Conservation (phyloP, 2,329 filamentous ascomycete genomes). For the Fusarium solani-melongenae region DNA sequence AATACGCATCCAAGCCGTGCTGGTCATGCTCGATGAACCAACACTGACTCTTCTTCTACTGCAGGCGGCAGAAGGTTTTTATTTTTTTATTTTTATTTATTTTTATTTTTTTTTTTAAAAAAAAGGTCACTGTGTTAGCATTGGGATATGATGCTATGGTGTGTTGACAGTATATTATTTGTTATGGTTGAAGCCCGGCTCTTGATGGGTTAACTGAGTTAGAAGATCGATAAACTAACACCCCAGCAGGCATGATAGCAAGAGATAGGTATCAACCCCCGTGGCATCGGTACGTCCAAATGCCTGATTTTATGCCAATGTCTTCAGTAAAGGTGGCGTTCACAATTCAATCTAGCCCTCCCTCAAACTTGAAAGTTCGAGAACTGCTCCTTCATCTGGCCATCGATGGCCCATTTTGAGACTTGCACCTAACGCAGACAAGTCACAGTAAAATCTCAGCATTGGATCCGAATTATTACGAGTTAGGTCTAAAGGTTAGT, state of each 20-base stretch:
- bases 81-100: too few relatives aligned
- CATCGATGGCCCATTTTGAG: neutral
- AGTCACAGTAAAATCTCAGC: neutral
- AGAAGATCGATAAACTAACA: neutral
- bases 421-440: neutral
- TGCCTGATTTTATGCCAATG: neutral
- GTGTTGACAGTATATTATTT: too few relatives aligned
- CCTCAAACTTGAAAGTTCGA: neutral
- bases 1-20: neutral
- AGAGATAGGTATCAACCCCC: neutral
- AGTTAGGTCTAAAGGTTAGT: neutral
- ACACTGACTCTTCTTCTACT: neutral
- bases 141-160: too few relatives aligned
- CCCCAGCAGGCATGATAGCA: neutral
- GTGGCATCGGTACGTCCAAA: neutral
- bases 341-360: neutral
- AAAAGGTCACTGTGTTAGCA: too few relatives aligned
- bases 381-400: neutral
- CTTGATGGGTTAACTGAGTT: too few relatives aligned
- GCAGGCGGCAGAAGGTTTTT: too few relatives aligned
- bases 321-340: neutral
- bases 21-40: neutral
- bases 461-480: rapidly evolving
- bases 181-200: too few relatives aligned
- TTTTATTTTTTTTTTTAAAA: too few relatives aligned